Evolutionary conservation across 1,284 basidiomycete species (phyloP), one percentile per base, ranked within the genome.

Genomic region (Papiliotrema fonsecae): DNA sequence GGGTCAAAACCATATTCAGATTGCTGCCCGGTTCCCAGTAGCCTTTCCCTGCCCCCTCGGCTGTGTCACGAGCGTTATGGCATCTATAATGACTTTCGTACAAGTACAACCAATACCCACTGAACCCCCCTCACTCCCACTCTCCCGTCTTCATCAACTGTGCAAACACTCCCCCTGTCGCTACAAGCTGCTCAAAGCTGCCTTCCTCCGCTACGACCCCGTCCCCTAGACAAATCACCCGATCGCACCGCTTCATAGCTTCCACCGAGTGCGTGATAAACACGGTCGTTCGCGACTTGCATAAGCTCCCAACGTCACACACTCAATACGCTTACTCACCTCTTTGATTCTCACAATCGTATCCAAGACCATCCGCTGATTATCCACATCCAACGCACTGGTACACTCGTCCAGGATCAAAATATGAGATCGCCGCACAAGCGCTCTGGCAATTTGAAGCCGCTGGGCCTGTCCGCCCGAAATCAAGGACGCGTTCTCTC

Each of bases 391-490:
- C 49, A 97, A 77, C 6, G 93, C 89, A 35, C 83, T 86, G 6
- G 94, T 98, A 67, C 88, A 94, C 72, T 97, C 94, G 72, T 97
- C 94, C 42, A 97, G 77, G 42, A 97, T 84, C 27, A 97, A 77
- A n/a, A 96, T 80, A 30, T 77, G 79, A 0, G 85, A 77, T 11
- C 82, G 76, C 7, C 77, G 69, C n/a, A 86, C 83, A 14, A 97
- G 79, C 0, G 92, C 91, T 2, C 94, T 81, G 0, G 94, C 94
- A 57, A 97, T 91, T 63, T 88, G 86, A 7, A 98, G 73, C 3
- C 94, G 81, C 73, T 98, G 94, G 2, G 87, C 88, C 69, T 98
- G 94, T 1, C 94, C 94, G 27, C 94, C 94, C 0, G 90, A 94
- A 50, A 97, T 82, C 42, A 91, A 79, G 16, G 81, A 75, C 0